Evolutionary conservation across 2,329 filamentous ascomycete genomes (phyloP), one percentile per base, ranked within the genome.

Genomic region (Cladosporium sphaerospermum): DNA sequence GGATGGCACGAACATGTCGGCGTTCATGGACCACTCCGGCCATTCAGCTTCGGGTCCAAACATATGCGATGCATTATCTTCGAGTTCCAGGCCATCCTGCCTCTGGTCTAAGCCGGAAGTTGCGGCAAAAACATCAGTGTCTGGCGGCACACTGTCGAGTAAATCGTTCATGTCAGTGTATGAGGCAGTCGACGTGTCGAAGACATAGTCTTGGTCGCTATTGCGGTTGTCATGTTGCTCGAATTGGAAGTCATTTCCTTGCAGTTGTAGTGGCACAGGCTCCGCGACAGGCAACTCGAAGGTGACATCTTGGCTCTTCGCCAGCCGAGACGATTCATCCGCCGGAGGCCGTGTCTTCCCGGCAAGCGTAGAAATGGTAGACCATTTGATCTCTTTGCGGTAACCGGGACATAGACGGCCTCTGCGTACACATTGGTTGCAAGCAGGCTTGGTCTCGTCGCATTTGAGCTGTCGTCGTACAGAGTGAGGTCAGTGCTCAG

Each of bases 391-490:
- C 32, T 56, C 52, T 34, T 41, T 37, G 33, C 45, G 45, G 32
- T 56, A 56, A 3, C 55, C 55, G 1, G 55, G 55, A 39, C 54
- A 56, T 28, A 47, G 28, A 11, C 52, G 41, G 36, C 52, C 37
- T 42, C 54, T 54, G 33, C 52, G 52, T 9, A 46, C 46, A 33
- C 54, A 56, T 34, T 56, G 54, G 34, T 54, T 48, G 51, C 54
- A 56, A 3, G 40, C 52, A 7, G 54, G 54, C 28, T 51, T 54
- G 6, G 52, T 44, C 32, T 56, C 54, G 48, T 56, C 54, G 52
- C 54, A 56, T 47, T 56, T 56, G 4, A 56, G 32, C 52, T 49
- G 37, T 39, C 16, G 23, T 28, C 19, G 19, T 45, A 18, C 16
- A 18, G 16, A 18, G 23, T 45, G 18, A 14, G 13, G 23, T 45